Evolutionary conservation across 352 stramenopile genomes (phyloP), one percentile per base, ranked within the genome.

Genomic region (Phytophthora chlamydospora): DNA sequence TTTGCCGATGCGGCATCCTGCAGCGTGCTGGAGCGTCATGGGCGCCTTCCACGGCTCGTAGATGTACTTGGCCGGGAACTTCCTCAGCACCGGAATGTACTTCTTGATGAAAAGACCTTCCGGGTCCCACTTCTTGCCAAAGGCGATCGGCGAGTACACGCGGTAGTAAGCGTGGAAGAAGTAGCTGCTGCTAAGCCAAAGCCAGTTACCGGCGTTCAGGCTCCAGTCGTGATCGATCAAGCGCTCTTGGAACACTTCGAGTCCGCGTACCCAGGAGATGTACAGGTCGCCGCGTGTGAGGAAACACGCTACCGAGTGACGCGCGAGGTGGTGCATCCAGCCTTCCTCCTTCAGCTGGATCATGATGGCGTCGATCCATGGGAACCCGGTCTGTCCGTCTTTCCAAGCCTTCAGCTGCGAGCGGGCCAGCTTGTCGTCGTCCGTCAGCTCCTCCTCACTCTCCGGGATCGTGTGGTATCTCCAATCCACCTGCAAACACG

Each of bases 131-230:
- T 99, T 99, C 68, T 98, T 98, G 9, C 88, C 90, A 62, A 98
- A 98, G 1, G 83, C 84, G 45, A 93, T 86, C 3, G 96, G 96
- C 6, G 81, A 97, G 57, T 99, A 99, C 54, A 97, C 97, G 47
- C 96, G 89, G 69, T 98, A 99, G 77, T 99, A 99, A 58, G 98
- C 96, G 39, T 96, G 96, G 62, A 99, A 99, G 78, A 98, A 98
- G 16, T 88, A 91, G 33, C 84, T 96, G 56, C 89, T 97, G 40
- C 82, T 97, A 32, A 99, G 85, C 96, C 97, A 98, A 51, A 98
- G 83, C 97, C 97, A 99, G 67, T 99, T 99, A 62, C 97, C 97
- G 36, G 88, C 93, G 79, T 99, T 99, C 46, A 99, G 80, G 42
- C 83, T 88, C 85, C 96, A 99, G 74, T 99, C 96, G 34, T 97